These are phyloP conservation scores for Penicillium fuscoglaucum DNA, from an alignment of 2,329 filamentous ascomycete genomes.

Conservation along the genomic window DNA sequence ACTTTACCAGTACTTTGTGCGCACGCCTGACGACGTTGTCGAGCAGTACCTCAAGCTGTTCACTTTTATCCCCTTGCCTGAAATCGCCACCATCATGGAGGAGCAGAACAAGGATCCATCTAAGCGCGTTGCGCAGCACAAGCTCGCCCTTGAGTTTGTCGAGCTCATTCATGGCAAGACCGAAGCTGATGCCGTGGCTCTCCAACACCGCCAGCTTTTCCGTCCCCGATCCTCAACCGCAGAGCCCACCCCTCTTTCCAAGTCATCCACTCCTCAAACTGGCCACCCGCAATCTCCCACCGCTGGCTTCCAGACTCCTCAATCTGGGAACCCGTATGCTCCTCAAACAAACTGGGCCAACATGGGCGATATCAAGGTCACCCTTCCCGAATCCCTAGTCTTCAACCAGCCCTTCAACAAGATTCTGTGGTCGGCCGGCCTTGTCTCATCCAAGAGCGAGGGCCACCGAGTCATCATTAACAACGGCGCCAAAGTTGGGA, in stretches of 20 bases:
- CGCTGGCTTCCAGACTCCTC: constrained; percentile 31
- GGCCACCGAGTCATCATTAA: constrained; percentile 52
- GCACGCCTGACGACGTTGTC: constrained; percentile 77
- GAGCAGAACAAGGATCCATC: constrained; percentile 67
- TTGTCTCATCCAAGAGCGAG: constrained; percentile 54
- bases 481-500: constrained; percentile 54
- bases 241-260: constrained; percentile 36
- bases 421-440: constrained; percentile 53
- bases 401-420: constrained; percentile 50
- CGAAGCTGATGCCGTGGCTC: constrained; percentile 63
- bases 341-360: constrained; percentile 43
- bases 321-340: constrained; percentile 42
- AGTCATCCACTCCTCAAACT: constrained; percentile 19
- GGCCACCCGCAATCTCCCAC: constrained; percentile 24
- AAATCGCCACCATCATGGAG: constrained; percentile 68
- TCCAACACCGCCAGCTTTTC: constrained; percentile 55
- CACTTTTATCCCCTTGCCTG: constrained; percentile 74
- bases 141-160: constrained; percentile 78
- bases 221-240: constrained; percentile 35
- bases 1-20: constrained; percentile 86
- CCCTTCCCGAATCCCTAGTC: constrained; percentile 53
- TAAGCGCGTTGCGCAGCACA: constrained; percentile 76
- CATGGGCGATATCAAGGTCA: constrained; percentile 40
- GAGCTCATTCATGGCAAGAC: constrained; percentile 72
- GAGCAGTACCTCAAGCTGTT: constrained; percentile 82